Percentiles rank a stretch among this genome's conserved stretches.
Conservation (phyloP, 1,284 basidiomycete genomes). For the Ustilago hordei region DNA sequence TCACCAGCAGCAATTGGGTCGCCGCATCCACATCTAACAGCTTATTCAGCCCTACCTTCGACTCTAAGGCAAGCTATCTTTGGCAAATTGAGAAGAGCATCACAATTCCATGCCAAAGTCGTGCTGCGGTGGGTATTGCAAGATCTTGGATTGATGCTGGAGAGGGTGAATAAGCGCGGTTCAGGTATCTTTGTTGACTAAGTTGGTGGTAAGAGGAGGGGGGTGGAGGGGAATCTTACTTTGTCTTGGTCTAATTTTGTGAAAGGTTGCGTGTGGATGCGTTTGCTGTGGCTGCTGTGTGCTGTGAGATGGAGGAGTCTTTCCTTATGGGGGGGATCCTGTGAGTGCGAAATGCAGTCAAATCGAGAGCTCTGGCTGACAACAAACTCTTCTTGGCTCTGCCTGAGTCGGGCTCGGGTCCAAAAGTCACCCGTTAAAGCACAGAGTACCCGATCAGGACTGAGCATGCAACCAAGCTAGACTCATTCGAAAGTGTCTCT, state of each 20-base stretch:
- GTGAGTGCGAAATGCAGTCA: no score
- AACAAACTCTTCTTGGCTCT: no score
- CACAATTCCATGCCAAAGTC: constrained; percentile 90
- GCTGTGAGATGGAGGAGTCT: no score
- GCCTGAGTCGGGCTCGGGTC: no score
- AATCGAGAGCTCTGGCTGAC: no score
- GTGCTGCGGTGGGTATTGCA: constrained; percentile 91
- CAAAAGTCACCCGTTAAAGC: no score
- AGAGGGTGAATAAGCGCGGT: constrained; percentile 75
- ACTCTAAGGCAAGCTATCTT: constrained; percentile 79
- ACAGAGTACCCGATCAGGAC: no score
- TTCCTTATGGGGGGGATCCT: no score
- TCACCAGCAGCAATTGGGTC: constrained; percentile 19
- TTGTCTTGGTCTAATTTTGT: background rate
- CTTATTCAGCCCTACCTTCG: constrained; percentile 45
- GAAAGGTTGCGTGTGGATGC: background rate
- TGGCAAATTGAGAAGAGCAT: constrained; percentile 79
- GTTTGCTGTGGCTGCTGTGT: no score
- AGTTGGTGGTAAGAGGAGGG: background rate
- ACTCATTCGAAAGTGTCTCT: background rate
- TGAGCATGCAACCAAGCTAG: no score
- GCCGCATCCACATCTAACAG: constrained; percentile 9
- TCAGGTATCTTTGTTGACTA: constrained; percentile 7
- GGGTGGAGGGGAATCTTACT: background rate
- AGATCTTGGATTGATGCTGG: constrained; percentile 77